Conservation (phyloP, 2,329 filamentous ascomycete species). For the Pseudopithomyces maydicus region DNA sequence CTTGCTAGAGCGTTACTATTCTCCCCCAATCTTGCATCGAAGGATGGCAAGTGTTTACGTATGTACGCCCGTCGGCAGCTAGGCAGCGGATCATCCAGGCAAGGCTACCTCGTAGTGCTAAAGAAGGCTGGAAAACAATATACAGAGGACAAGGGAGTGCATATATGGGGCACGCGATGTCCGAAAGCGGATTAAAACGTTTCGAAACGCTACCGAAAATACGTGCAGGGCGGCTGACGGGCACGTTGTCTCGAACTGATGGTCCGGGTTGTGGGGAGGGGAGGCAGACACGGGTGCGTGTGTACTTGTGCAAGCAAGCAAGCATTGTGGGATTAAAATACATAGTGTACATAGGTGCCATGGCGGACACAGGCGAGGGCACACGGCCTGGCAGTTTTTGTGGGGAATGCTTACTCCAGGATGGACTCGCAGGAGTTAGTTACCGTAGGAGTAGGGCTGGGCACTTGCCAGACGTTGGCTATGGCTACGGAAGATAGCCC, state of each 20-base stretch:
- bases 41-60: neutral
- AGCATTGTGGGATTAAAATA: neutral
- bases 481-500: neutral
- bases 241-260: conserved; percentile 23
- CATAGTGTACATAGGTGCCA: no score
- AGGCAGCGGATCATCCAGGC: conserved; percentile 1
- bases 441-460: neutral
- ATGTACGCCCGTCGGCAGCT: neutral
- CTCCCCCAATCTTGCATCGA: neutral
- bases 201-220: conserved; percentile 25
- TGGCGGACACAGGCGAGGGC: no score
- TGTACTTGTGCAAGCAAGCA: neutral
- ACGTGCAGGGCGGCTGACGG: conserved; percentile 17
- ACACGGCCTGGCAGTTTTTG: no score
- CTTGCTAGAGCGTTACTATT: conserved; percentile 7
- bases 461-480: neutral
- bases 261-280: conserved; percentile 22
- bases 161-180: conserved; percentile 17
- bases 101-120: neutral
- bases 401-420: neutral
- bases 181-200: conserved; percentile 31
- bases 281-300: conserved; percentile 2
- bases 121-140: conserved; percentile 18
- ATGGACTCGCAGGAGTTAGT: neutral
- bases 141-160: conserved; percentile 16